These are phyloP conservation scores for Malbranchea cinnamomea DNA, from an alignment of 2,329 filamentous ascomycete species.

Conservation along the genomic window DNA sequence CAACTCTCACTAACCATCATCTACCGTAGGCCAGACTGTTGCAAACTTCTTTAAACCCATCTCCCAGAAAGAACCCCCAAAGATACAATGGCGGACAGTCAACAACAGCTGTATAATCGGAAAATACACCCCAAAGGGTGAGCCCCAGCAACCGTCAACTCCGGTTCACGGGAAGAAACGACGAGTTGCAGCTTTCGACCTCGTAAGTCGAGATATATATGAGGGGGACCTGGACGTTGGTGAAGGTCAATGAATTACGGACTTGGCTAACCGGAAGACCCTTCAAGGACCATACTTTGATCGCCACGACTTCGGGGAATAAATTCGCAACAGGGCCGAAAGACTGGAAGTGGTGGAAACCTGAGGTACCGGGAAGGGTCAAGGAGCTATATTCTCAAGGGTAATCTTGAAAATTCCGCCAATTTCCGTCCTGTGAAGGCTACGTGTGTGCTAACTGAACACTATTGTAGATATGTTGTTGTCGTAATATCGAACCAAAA, in stretches of 20 bases:
- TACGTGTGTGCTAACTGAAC: constrained; percentile 1
- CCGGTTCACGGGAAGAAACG: constrained; percentile 8
- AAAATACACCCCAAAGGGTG: constrained; percentile 38
- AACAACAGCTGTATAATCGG: constrained; percentile 62
- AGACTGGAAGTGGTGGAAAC: constrained; percentile 95
- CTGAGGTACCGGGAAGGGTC: constrained; percentile 51
- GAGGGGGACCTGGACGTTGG: neutral
- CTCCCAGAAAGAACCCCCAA: constrained; percentile 69
- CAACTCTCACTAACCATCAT: neutral
- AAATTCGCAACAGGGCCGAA: constrained; percentile 52
- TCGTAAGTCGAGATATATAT: constrained; percentile 18
- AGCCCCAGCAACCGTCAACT: constrained; percentile 2
- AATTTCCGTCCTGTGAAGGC: constrained; percentile 8
- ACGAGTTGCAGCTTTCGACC: constrained; percentile 32
- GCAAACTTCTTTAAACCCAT: constrained; percentile 76
- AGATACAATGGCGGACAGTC: constrained; percentile 51
- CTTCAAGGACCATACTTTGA: constrained; percentile 68
- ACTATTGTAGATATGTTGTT: constrained; percentile 48
- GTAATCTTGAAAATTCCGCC: constrained; percentile 29
- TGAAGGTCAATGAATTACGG: neutral
- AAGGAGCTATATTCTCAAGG: constrained; percentile 56
- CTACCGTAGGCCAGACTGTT: constrained; percentile 34
- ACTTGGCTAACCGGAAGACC: neutral
- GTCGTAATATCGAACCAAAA: constrained; percentile 82
- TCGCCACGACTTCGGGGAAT: constrained; percentile 66